Base-by-base conservation (phyloP, 768 basidiomycete genomes). In the Tylopilus sp. region DNA sequence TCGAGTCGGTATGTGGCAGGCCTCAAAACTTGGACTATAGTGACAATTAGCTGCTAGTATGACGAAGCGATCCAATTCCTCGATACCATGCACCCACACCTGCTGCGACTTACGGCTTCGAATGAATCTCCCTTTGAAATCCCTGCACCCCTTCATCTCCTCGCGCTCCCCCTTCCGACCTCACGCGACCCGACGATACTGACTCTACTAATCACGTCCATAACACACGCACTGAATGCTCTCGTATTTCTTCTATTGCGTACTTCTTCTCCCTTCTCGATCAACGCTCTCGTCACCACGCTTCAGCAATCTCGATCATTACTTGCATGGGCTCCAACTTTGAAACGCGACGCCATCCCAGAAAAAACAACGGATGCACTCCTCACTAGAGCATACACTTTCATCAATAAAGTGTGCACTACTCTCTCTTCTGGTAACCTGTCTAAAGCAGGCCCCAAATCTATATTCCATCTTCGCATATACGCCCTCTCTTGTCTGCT, bases 1-100 rank as follows among this genome's bases (percentile, higher is more conserved):
- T 91, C 44, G 86, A 88, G 57, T 71, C 89, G 81, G 90, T 91
- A 60, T 47, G 88, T 75, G 33, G 1, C 20, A 1, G 7, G 12
- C 26, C 22, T 33, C 36, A 17, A 18, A 23, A 28, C 20, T 22
- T 13, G 31, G 6, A n/a, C 25, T 38, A 30, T 44, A 33, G 18
- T 53, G 28, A 48, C 25, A 0, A 22, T 20, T 38, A 46, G 28
- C 15, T 44, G 31, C n/a, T 52, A 90, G 88, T 78, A 76, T 58
- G 78, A 83, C 25, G 62, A 69, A 25, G 79, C 85, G 0, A 52
- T 77, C 10, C 59, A 63, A 20, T 61, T 79, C 2, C 67, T 88
- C 17, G 57, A 62, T 33, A 75, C 74, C 40, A 78, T 81, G 69
- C 72, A 78, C 35, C 59, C 72, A 21, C 70, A 72, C 15, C 62